Evolutionary conservation across 2,329 filamentous ascomycete species (phyloP), one percentile per base, ranked within the genome.

Genomic region (Periglandula ipomoeae): DNA sequence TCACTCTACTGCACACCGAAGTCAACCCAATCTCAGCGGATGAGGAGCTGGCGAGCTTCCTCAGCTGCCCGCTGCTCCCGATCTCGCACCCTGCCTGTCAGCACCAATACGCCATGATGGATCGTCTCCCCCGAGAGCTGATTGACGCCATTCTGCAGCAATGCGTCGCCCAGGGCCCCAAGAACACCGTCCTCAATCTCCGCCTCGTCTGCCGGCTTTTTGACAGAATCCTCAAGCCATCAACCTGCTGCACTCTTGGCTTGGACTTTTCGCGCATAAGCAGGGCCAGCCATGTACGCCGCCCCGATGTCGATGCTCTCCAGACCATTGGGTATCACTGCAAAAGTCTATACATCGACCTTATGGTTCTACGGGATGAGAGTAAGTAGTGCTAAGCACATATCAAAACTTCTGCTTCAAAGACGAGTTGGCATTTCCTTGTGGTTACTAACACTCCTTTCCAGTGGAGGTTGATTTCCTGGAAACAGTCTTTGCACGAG

Each of bases 281-380:
- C 55, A 64, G 56, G 51, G 59, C 61, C 44, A 66, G 59, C 54
- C 60, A 54, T 27, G 54, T 58, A 15, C 54, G 53, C 17, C 67
- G 59, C 4, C 69, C 66, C 1, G 60, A 65, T 45, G 51, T 66
- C n/a, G 63, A 67, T 55, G 68, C 67, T 6, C 58, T 77, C n/a
- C 65, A 68, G 53, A 69, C 67, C 2, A 65, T 75, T 44, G 73
- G 71, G 2, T 64, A 67, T 26, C 62, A 72, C n/a, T 74, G 72
- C 64, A 70, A 70, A 54, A 69, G 71, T 26, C 55, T 78, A 4
- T 74, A 72, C 50, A 64, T 78, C 43, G 74, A 78, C 55, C 60
- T 78, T 58, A 76, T 74, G 71, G 66, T 76, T 15, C 59, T 78
- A 34, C 68, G 74, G 54, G 74, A 78, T 55, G 72, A 76, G 47